These are phyloP conservation scores for Skeletonema menzelii DNA, from an alignment of 108 stramenopile genomes.

Conservation along the genomic window DNA sequence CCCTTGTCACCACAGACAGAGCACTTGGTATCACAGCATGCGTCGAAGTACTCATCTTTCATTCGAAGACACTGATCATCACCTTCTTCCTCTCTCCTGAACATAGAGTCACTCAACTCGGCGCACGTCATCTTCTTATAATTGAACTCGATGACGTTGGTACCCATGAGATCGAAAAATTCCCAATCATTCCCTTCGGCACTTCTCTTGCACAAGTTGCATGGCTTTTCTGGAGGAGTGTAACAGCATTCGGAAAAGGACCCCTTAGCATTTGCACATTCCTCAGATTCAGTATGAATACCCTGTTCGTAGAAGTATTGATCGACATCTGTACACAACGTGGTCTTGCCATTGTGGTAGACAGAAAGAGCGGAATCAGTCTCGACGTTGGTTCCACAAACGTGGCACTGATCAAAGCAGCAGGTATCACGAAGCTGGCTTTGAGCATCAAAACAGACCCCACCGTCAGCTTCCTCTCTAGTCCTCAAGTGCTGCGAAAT, in stretches of 20 bases:
- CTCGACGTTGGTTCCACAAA: constrained; percentile 32
- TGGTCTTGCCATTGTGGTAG: constrained; percentile 47
- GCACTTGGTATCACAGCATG: constrained; percentile 45
- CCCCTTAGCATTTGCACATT: constrained; percentile 20
- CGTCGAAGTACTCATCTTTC: constrained; percentile 28
- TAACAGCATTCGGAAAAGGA: constrained; percentile 34
- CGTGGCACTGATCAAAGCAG: constrained; percentile 45
- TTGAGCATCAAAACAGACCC: constrained; percentile 31
- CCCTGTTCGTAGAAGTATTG: constrained; percentile 32
- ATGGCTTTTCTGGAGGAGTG: constrained; percentile 22
- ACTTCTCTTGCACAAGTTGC: constrained; percentile 36
- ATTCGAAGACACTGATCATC: constrained; percentile 26
- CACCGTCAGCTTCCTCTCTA: constrained; percentile 44
- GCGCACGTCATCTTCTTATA: constrained; percentile 32
- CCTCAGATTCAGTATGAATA: constrained; percentile 27
- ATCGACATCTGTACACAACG: constrained; percentile 30
- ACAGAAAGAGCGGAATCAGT: constrained; percentile 34
- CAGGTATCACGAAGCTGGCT: constrained; percentile 21
- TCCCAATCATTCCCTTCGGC: background rate
- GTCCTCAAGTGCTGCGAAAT: constrained; percentile 14
- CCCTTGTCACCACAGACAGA: constrained; percentile 40
- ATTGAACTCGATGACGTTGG: constrained; percentile 28
- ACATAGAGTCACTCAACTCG: constrained; percentile 29
- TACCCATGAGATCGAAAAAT: constrained; percentile 43
- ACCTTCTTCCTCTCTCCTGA: constrained; percentile 29